These are phyloP conservation scores for Scenedesmus sp. DNA, from an alignment of 163 green algal species.

Conservation along the genomic window DNA sequence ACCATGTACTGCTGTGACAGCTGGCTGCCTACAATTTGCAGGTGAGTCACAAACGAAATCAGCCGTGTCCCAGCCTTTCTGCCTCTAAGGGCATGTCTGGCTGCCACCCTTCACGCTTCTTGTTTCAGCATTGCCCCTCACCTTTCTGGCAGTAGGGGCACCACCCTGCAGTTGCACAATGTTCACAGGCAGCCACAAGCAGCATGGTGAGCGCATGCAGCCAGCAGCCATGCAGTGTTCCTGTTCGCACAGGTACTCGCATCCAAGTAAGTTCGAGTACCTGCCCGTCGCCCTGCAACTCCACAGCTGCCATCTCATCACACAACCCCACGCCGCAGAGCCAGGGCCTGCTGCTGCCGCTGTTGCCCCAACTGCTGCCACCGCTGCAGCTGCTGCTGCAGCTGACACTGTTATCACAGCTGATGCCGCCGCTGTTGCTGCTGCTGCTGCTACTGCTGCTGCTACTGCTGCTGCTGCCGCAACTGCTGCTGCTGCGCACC, in stretches of 20 bases:
- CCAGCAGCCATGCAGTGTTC: too few relatives aligned
- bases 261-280: too few relatives aligned
- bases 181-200: background rate
- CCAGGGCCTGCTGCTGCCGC: background rate
- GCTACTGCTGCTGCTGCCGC: background rate
- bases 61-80: background rate
- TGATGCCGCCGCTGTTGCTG: background rate
- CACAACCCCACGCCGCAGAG: background rate
- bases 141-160: slow-evolving; percentile 88
- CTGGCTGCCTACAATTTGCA: background rate
- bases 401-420: background rate
- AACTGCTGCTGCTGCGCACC: background rate
- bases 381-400: background rate
- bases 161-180: slow-evolving; percentile 71
- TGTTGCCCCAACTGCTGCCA: background rate
- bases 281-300: background rate
- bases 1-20: background rate
- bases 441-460: background rate
- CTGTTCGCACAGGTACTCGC: too few relatives aligned
- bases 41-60: too few relatives aligned
- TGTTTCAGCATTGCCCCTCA: background rate
- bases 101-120: too few relatives aligned
- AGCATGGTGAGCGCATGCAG: background rate
- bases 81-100: background rate
- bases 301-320: background rate